A percentile compares a stretch with the other conserved stretches of the same genome.
These are phyloP conservation scores for Salvia sclarea DNA, from an alignment of 305 asterid genomes.

Conservation along the genomic window DNA sequence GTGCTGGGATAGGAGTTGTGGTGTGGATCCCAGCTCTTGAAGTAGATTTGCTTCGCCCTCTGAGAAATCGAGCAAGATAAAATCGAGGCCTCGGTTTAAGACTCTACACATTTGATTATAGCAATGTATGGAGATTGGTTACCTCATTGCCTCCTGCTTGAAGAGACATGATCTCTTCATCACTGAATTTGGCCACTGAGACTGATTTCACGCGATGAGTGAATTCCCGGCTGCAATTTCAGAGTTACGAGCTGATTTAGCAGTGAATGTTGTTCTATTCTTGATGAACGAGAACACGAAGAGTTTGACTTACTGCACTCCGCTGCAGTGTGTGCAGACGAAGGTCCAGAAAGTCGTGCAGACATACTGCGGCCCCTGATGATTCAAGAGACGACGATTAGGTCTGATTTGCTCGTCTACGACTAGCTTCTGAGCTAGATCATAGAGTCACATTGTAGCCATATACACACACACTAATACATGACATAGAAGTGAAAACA, in stretches of 20 bases:
- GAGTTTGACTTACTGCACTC: constrained; percentile 93
- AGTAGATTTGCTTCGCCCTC: constrained; percentile 77
- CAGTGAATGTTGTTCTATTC: neutral
- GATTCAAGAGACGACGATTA: neutral
- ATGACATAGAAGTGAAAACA: neutral
- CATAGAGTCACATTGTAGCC: neutral
- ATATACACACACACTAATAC: neutral
- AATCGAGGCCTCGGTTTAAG: neutral
- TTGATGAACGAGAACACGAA: neutral
- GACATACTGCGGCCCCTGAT: constrained; percentile 94
- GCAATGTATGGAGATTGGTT: constrained; percentile 1
- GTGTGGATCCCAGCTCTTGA: constrained; percentile 76
- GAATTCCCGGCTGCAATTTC: constrained; percentile 75
- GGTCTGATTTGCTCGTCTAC: too few relatives aligned
- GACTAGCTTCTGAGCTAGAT: neutral
- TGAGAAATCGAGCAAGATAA: constrained; percentile 30
- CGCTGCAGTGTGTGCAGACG: constrained; percentile 90
- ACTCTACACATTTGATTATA: neutral
- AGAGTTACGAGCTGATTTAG: neutral
- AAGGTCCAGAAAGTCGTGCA: constrained; percentile 96
- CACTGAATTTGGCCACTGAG: constrained; percentile 81
- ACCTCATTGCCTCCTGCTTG: constrained; percentile 97
- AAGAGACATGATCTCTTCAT: constrained; percentile 72
- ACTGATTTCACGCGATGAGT: constrained; percentile 92
- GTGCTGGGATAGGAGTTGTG: constrained; percentile 60